A percentile compares a stretch with the other conserved stretches of the same genome.
phyloP scores from a whole-genome alignment of 2,329 filamentous ascomycete species.

The Penicillium sp. region DNA sequence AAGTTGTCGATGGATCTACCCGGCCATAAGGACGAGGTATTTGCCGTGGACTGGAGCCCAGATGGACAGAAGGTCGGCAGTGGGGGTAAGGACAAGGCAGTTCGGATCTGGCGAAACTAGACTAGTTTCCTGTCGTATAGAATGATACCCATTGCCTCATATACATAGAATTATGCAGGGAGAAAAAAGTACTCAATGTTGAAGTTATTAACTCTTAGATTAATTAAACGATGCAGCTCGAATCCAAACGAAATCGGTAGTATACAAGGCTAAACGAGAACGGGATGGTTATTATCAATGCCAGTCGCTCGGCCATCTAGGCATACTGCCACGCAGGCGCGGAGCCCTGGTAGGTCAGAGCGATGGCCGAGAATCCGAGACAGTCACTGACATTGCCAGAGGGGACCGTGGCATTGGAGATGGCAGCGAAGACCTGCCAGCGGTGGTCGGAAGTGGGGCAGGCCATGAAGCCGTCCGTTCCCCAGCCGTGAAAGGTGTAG shows the following conservation, averaged over 20 bases:
- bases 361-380: conserved; percentile 40
- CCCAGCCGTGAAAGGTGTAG: conserved; percentile 36
- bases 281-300: neutral
- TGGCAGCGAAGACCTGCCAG: conserved; percentile 45
- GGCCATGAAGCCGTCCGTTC: conserved; percentile 44
- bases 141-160: conserved; percentile 23
- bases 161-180: conserved; percentile 1
- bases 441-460: conserved; percentile 36
- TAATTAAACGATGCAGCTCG: too few relatives aligned
- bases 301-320: conserved; percentile 21
- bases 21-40: conserved; percentile 89
- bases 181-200: too few relatives aligned
- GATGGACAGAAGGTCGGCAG: conserved; percentile 86
- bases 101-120: conserved; percentile 63
- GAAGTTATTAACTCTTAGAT: too few relatives aligned
- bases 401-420: conserved; percentile 43
- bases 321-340: conserved; percentile 44
- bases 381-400: conserved; percentile 39
- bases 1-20: conserved; percentile 81
- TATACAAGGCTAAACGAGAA: conserved; percentile 1
- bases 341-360: conserved; percentile 27
- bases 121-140: conserved; percentile 18
- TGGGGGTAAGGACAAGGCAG: conserved; percentile 84
- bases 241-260: neutral
- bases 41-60: conserved; percentile 90